Evolutionary conservation across 2,329 filamentous ascomycete species (phyloP).

Genomic region (Penicillium capsulatum): DNA sequence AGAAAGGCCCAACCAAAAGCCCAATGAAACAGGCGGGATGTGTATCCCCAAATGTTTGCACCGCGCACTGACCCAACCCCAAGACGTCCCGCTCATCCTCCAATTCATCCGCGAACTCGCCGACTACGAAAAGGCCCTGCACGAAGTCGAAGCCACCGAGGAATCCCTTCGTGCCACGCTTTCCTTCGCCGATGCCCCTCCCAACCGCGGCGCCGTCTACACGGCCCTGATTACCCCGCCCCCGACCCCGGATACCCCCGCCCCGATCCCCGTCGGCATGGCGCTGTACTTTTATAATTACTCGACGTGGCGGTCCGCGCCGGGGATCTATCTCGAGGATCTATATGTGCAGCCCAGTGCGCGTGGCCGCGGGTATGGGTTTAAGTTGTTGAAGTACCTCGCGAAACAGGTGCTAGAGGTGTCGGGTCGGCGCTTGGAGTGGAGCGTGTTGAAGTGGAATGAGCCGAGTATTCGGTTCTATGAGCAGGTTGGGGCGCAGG

Average conservation of each 20-base stretch:
- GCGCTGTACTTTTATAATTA: slow-evolving; percentile 95
- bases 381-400: slow-evolving; percentile 66
- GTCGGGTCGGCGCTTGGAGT: slow-evolving; percentile 73
- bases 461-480: slow-evolving; percentile 87
- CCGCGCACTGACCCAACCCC: neutral
- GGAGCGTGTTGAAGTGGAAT: slow-evolving; percentile 91
- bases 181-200: slow-evolving; percentile 61
- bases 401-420: slow-evolving; percentile 74
- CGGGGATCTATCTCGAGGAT: slow-evolving; percentile 91
- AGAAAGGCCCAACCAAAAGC: slow-evolving; percentile 5
- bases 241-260: slow-evolving; percentile 39
- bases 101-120: slow-evolving; percentile 79
- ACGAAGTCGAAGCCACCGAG: slow-evolving; percentile 73
- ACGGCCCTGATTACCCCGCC: slow-evolving; percentile 64
- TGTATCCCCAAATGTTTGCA: too few relatives aligned
- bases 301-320: slow-evolving; percentile 81
- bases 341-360: slow-evolving; percentile 72
- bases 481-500: slow-evolving; percentile 43
- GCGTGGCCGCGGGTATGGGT: slow-evolving; percentile 75
- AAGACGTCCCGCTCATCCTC: slow-evolving; percentile 80
- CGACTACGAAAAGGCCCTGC: slow-evolving; percentile 74
- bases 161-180: slow-evolving; percentile 69
- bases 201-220: slow-evolving; percentile 61
- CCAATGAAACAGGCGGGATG: neutral
- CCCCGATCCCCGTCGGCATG: slow-evolving; percentile 61